These are phyloP conservation scores for Xylaria arbuscula DNA, from an alignment of 2,329 filamentous ascomycete genomes.

Conservation along the genomic window DNA sequence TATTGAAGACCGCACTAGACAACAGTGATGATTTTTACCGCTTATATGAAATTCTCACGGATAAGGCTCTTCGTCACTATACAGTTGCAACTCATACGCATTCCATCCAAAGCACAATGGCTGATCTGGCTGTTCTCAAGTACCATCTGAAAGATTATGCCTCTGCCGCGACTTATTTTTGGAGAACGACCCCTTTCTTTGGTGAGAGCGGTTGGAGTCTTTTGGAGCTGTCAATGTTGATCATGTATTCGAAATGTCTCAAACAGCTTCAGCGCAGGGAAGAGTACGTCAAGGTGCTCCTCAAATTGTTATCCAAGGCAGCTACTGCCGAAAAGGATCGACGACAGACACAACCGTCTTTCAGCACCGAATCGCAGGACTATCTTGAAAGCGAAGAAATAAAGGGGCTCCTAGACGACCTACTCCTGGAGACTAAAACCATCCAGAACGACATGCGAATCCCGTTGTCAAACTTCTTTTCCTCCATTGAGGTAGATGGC, in stretches of 20 bases:
- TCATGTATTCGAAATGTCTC: slow-evolving; percentile 86
- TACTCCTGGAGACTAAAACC: slow-evolving; percentile 59
- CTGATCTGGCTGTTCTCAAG: slow-evolving; percentile 87
- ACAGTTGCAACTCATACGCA: slow-evolving; percentile 81
- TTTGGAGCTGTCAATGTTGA: slow-evolving; percentile 83
- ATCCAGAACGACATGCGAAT: slow-evolving; percentile 71
- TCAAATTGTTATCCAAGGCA: slow-evolving; percentile 78
- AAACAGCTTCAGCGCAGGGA: slow-evolving; percentile 79
- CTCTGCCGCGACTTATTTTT: slow-evolving; percentile 81
- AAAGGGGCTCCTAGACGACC: slow-evolving; percentile 60
- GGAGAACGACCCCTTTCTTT: slow-evolving; percentile 81
- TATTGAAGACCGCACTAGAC: slow-evolving; percentile 70
- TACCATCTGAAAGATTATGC: slow-evolving; percentile 79
- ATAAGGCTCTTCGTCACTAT: slow-evolving; percentile 85
- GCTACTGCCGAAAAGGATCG: slow-evolving; percentile 65
- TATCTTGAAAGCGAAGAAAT: slow-evolving; percentile 54
- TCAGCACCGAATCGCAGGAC: slow-evolving; percentile 52
- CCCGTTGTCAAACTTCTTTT: slow-evolving; percentile 79
- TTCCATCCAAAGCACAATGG: slow-evolving; percentile 79
- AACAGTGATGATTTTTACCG: slow-evolving; percentile 73
- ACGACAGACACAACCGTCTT: slow-evolving; percentile 54
- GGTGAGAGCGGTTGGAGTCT: slow-evolving; percentile 81
- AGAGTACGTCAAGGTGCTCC: slow-evolving; percentile 80
- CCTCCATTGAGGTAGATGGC: slow-evolving; percentile 73
- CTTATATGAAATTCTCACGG: slow-evolving; percentile 81